Base-by-base conservation (phyloP, 345 rosid genomes). In the Murraya koenigii region DNA sequence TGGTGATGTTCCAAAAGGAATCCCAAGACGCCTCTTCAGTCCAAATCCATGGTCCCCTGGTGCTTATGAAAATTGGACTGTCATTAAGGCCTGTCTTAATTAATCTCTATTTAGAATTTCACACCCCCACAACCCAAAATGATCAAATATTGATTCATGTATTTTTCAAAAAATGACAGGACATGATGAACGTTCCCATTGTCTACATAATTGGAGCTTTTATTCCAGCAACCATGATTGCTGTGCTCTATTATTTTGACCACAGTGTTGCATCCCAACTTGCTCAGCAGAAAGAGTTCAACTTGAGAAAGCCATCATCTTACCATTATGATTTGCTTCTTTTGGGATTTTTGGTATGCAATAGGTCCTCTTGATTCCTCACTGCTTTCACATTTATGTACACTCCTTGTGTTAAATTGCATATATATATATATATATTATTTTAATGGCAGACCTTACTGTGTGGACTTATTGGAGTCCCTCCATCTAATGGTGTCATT, bases 191-290 rank as follows among this genome's bases (percentile, higher is more conserved):
- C 56, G 99, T 95, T 80, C 99, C 99, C 2, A 68, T 89, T 62
- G 80, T 85, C 47, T 94, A 91, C 83, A 94, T 95, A 79, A 88
- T 95, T 74, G 98, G 98, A 81, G 97, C 99, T 25, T 87, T 95
- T 77, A 89, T 95, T 83, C 99, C 99, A 2, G 97, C 99, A 74
- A 91, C 97, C 52, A 95, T 95, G 99, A 95, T 95, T 68, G 98
- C 99, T 1, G 99, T 95, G 58, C 92, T 95, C 44, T 95, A 95
- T 80, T 95, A 95, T 80, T 95, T 95, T 52, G 99, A 95, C 77
- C 99, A 95, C 77, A 95, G 99, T 44, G 99, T 95, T 70, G 99
- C 99, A 52, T 95, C 99, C 55, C 99, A 95, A 81, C 94, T 95
- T 73, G 94, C 99, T 6, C 98, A 95, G 74, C 99, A 93, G 83